phyloP scores from a whole-genome alignment of 2,329 filamentous ascomycete species.

The Trichocomaceae sp. region DNA sequence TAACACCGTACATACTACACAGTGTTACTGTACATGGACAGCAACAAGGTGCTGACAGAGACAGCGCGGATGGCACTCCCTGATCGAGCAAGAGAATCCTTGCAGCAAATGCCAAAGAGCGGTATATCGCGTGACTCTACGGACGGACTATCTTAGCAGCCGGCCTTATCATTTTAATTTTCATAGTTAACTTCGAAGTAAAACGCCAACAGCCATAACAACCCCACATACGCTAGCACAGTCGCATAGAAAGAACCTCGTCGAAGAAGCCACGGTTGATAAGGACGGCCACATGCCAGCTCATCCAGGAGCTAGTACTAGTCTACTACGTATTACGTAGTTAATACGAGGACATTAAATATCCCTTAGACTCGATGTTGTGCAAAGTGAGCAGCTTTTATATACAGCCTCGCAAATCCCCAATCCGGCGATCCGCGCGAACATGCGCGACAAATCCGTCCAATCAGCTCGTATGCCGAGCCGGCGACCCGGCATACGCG shows the following conservation, averaged over 20 bases:
- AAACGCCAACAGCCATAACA: not conserved
- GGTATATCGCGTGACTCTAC: not conserved
- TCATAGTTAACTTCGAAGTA: not conserved
- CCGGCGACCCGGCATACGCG: not conserved
- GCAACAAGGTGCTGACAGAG: too few species aligned
- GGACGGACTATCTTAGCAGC: not conserved
- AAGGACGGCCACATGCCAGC: not conserved
- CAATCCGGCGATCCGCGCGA: too few species aligned
- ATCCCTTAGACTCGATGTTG: too few species aligned
- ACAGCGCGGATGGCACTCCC: slow-evolving; percentile 4
- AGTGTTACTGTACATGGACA: too few species aligned
- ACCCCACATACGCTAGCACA: slow-evolving; percentile 11
- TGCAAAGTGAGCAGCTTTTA: too few species aligned
- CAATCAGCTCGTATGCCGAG: not conserved
- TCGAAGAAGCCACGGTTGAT: not conserved
- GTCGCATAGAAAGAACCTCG: not conserved
- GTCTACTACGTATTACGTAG: too few species aligned
- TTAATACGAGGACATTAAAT: too few species aligned
- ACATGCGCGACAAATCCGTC: not conserved
- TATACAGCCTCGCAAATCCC: too few species aligned
- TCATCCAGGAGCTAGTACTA: not conserved
- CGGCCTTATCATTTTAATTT: too few species aligned
- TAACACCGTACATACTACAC: too few species aligned
- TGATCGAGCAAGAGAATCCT: slow-evolving; percentile 10
- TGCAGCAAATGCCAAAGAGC: not conserved